phyloP scores from a whole-genome alignment of 768 basidiomycete genomes.

The Flagelloscypha sp. region DNA sequence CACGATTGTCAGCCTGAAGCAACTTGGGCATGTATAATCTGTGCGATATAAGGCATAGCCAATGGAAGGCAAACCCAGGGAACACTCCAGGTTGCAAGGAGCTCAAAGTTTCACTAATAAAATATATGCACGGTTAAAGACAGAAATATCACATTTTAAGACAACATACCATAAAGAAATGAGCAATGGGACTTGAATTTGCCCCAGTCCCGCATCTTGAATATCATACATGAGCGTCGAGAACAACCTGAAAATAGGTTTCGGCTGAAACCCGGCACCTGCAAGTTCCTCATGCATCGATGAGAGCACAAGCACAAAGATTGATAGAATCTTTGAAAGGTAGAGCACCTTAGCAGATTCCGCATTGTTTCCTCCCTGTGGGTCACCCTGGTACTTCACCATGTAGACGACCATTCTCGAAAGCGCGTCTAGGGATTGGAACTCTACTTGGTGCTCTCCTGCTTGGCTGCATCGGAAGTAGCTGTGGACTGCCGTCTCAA shows the following conservation, averaged over 20 bases:
- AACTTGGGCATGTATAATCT: slow-evolving; percentile 96
- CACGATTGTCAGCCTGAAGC: slow-evolving; percentile 77
- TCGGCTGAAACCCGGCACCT: slow-evolving; percentile 85
- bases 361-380: slow-evolving; percentile 82
- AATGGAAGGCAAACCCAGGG: slow-evolving; percentile 97
- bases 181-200: slow-evolving; percentile 84
- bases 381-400: slow-evolving; percentile 99
- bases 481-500: slow-evolving; percentile 86
- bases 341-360: slow-evolving; percentile 96
- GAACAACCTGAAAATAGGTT: slow-evolving; percentile 98
- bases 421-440: slow-evolving; percentile 92
- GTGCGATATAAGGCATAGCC: slow-evolving; percentile 95
- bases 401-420: slow-evolving; percentile 93
- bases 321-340: slow-evolving; percentile 93
- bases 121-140: slow-evolving; percentile 9
- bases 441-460: slow-evolving; percentile 69
- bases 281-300: slow-evolving; percentile 95
- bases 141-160: background rate
- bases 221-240: slow-evolving; percentile 92
- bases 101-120: slow-evolving; percentile 80
- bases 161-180: slow-evolving; percentile 71
- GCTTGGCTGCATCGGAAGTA: slow-evolving; percentile 70
- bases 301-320: slow-evolving; percentile 92
- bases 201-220: slow-evolving; percentile 76
- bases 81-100: slow-evolving; percentile 94